A percentile compares a stretch with the other conserved stretches of the same genome.
phyloP scores from a whole-genome alignment of 495 filamentous ascomycete species.

The Annulohypoxylon stygium region DNA sequence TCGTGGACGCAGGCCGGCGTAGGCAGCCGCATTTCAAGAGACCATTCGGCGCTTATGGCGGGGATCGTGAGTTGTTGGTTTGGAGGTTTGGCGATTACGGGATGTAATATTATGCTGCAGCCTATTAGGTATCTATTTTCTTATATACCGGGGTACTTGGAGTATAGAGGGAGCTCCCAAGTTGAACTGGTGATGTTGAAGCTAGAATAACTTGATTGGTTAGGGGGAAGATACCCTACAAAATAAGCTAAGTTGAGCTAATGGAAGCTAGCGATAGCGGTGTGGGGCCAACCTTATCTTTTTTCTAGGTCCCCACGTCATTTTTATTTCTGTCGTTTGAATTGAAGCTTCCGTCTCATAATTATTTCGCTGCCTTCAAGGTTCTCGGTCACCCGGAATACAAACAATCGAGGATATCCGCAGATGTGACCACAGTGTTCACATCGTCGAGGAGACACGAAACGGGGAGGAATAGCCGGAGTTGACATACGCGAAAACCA shows the following conservation, averaged over 20 bases:
- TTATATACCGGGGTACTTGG: background rate
- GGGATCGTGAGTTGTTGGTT: constrained; percentile 24
- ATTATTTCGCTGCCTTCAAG: constrained; percentile 7
- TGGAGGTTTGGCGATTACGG: background rate
- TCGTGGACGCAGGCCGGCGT: constrained; percentile 52
- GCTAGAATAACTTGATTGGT: background rate
- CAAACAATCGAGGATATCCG: background rate
- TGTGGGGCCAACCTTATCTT: constrained; percentile 23
- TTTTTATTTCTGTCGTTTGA: constrained; percentile 10
- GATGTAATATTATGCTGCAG: constrained; percentile 22
- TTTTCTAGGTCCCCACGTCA: constrained; percentile 27
- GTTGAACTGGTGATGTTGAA: constrained; percentile 18
- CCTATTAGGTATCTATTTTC: constrained; percentile 11
- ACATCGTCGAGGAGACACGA: background rate
- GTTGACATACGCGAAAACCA: background rate
- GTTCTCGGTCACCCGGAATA: background rate
- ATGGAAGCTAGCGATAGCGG: background rate
- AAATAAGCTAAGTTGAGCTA: constrained; percentile 13
- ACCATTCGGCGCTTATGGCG: constrained; percentile 24
- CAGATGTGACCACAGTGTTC: constrained; percentile 6
- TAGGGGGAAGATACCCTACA: constrained; percentile 33
- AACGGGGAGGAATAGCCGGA: background rate
- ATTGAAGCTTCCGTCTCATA: background rate
- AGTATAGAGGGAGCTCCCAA: constrained; percentile 38
- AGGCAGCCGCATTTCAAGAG: constrained; percentile 56